phyloP scores from a whole-genome alignment of 768 basidiomycete species.

The Russula griseocarnosa region DNA sequence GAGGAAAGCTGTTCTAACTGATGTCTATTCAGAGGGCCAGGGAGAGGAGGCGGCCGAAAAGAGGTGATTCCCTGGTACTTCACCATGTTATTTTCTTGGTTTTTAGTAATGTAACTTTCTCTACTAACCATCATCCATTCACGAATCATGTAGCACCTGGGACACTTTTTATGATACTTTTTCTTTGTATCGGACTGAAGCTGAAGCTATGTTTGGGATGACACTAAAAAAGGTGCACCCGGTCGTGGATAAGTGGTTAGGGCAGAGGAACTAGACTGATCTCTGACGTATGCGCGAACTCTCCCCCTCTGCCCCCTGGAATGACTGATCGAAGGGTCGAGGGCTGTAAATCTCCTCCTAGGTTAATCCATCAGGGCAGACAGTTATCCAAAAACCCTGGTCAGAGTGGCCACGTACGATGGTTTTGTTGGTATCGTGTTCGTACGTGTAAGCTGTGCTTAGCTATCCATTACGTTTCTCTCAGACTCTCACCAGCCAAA shows the following conservation, averaged over 20 bases:
- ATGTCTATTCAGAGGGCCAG: slow-evolving; percentile 6
- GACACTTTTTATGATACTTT: background rate
- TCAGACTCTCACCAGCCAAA: background rate
- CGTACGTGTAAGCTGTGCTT: too few species aligned
- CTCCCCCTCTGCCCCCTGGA: too few species aligned
- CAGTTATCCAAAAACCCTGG: too few species aligned
- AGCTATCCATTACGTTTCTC: background rate
- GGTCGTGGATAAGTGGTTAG: background rate
- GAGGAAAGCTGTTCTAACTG: background rate
- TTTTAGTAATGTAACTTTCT: slow-evolving; percentile 13
- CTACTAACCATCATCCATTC: background rate
- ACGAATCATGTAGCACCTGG: slow-evolving; percentile 15
- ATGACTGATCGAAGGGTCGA: too few species aligned
- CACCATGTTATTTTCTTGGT: background rate
- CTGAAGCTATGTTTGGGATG: background rate
- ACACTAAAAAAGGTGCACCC: background rate
- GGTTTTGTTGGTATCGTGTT: too few species aligned
- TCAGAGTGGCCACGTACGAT: background rate
- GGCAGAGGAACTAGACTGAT: too few species aligned
- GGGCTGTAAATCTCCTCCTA: too few species aligned
- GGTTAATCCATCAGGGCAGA: too few species aligned
- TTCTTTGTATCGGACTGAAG: background rate
- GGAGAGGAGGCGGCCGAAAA: slow-evolving; percentile 10
- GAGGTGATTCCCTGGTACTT: background rate
- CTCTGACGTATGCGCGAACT: too few species aligned